phyloP scores from a whole-genome alignment of 805 yeast genomes.

The Yarrowia sp. region DNA sequence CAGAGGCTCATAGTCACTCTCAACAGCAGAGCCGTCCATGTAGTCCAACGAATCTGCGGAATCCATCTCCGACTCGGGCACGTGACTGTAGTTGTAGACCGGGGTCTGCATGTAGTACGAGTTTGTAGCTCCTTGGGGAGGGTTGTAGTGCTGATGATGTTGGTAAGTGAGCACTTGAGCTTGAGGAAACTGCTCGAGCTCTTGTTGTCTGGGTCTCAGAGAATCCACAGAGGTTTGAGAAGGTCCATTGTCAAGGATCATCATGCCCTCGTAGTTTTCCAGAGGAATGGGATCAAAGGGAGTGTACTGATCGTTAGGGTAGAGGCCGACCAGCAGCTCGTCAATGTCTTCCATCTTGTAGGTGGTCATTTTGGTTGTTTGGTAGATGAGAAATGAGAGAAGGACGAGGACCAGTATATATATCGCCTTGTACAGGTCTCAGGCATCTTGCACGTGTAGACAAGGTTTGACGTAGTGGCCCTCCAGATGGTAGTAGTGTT shows the following conservation, averaged over 20 bases:
- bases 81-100: neutral
- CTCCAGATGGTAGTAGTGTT: too few species aligned
- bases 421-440: too few species aligned
- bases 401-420: too few species aligned
- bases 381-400: too few species aligned
- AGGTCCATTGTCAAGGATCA: neutral
- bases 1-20: neutral
- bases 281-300: slow-evolving; percentile 7
- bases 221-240: neutral
- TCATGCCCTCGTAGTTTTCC: neutral
- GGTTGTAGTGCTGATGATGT: neutral
- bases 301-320: neutral
- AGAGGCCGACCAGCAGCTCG: slow-evolving; percentile 11
- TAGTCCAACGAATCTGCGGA: neutral
- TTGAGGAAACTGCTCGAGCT: neutral
- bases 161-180: slow-evolving; percentile 8
- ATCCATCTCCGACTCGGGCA: neutral
- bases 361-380: neutral
- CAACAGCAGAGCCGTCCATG: neutral
- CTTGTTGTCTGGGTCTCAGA: neutral
- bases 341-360: slow-evolving; percentile 16
- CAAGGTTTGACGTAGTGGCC: too few species aligned
- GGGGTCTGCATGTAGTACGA: slow-evolving; percentile 16
- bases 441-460: too few species aligned
- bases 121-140: neutral